Evolutionary conservation across 441 rosid species (phyloP).

Genomic region (Populus hybrid): DNA sequence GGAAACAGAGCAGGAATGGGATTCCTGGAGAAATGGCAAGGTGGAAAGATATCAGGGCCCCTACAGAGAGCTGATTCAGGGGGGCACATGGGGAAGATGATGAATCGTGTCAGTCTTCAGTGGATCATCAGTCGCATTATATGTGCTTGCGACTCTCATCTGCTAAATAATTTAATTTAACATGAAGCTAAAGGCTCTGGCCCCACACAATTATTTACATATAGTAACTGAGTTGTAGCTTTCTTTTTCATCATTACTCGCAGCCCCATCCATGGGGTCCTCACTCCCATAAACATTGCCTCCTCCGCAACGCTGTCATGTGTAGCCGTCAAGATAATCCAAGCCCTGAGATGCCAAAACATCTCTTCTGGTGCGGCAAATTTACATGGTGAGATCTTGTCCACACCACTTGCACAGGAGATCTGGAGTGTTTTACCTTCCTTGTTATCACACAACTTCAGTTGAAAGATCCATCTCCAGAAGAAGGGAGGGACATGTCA

Average conservation of each 20-base stretch:
- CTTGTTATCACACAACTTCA: not conserved
- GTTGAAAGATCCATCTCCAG: not conserved
- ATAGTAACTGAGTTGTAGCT: no score
- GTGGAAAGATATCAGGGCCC: not conserved
- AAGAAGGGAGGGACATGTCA: slow-evolving; percentile 25
- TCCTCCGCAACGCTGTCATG: not conserved
- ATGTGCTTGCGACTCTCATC: slow-evolving; percentile 6
- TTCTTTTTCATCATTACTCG: no score
- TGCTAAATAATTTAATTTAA: slow-evolving; percentile 5
- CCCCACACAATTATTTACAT: not conserved
- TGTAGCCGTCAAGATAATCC: not conserved
- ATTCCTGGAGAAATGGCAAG: not conserved
- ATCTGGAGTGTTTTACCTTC: not conserved
- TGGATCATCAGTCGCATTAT: slow-evolving; percentile 20
- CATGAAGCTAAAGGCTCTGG: not conserved
- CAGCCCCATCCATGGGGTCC: not conserved
- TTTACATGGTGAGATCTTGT: not conserved
- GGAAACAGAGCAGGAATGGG: not conserved
- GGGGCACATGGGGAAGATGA: slow-evolving; percentile 9
- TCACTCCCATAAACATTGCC: not conserved
- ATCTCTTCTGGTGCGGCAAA: not conserved
- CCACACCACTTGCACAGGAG: not conserved
- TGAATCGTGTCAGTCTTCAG: slow-evolving; percentile 19
- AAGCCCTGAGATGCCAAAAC: not conserved
- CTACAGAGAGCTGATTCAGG: not conserved